Evolutionary conservation across 2,329 filamentous ascomycete genomes (phyloP).

Genomic region (Curvularia hawaiiensis): DNA sequence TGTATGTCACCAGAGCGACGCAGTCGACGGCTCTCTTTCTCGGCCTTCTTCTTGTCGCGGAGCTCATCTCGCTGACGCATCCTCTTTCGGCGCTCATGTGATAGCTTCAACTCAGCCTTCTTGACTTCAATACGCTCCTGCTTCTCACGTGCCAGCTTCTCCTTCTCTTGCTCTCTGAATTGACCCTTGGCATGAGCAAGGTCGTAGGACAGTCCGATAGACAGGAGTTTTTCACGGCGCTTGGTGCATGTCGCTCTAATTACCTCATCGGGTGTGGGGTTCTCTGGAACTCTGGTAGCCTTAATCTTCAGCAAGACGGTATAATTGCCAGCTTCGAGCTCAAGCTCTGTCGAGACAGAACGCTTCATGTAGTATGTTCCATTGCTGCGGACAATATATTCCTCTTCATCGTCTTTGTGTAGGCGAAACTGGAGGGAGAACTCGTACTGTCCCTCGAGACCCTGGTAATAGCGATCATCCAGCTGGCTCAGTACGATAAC

Average conservation of each 20-base stretch:
- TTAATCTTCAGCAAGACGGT: conserved; percentile 76
- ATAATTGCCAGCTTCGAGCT: conserved; percentile 76
- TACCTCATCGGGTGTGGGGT: conserved; percentile 67
- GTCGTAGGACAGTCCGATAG: conserved; percentile 73
- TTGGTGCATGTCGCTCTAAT: conserved; percentile 67
- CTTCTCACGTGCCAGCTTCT: conserved; percentile 48
- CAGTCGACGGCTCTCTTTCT: conserved; percentile 35
- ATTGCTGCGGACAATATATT: conserved; percentile 63
- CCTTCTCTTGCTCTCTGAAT: conserved; percentile 57
- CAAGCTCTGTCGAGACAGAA: conserved; percentile 76
- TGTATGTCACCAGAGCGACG: conserved; percentile 29
- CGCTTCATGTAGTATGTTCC: conserved; percentile 68
- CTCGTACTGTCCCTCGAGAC: conserved; percentile 61
- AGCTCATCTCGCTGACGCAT: conserved; percentile 47
- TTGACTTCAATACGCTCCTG: conserved; percentile 45
- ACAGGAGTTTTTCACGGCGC: conserved; percentile 73
- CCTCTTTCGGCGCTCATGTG: conserved; percentile 42
- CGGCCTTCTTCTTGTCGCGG: conserved; percentile 46
- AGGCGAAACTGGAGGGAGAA: conserved; percentile 65
- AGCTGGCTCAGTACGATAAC: conserved; percentile 66
- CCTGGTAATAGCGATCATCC: conserved; percentile 65
- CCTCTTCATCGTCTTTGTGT: conserved; percentile 64
- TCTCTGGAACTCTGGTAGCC: conserved; percentile 61
- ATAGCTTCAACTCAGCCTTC: conserved; percentile 46
- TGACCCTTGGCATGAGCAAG: conserved; percentile 71